Evolutionary conservation across 108 stramenopile species (phyloP).

Genomic region (Cylindrotheca fusiformis): DNA sequence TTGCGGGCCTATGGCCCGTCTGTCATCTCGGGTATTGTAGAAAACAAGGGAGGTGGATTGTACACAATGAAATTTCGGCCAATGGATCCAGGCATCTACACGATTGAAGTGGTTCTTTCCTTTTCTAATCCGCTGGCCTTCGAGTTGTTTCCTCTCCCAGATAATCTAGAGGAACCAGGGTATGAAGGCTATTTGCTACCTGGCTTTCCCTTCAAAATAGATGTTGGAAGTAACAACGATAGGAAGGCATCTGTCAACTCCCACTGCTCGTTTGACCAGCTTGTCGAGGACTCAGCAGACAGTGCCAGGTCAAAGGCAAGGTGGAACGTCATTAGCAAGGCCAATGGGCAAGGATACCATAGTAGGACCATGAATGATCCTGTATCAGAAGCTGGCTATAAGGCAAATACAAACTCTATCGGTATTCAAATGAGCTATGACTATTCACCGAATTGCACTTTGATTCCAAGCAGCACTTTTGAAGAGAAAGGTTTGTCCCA

Average conservation of each 20-base stretch:
- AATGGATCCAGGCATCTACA: constrained; percentile 59
- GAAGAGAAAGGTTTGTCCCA: neutral
- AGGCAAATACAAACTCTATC: constrained; percentile 51
- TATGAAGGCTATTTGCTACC: constrained; percentile 78
- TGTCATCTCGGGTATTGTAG: constrained; percentile 34
- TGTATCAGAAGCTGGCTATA: constrained; percentile 47
- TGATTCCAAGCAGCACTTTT: neutral
- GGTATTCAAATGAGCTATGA: constrained; percentile 53
- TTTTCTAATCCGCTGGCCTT: constrained; percentile 59
- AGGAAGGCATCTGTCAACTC: constrained; percentile 15
- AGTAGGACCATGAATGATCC: constrained; percentile 9
- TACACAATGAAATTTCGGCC: constrained; percentile 42
- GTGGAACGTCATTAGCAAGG: constrained; percentile 18
- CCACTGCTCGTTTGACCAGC: constrained; percentile 29
- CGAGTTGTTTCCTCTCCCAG: constrained; percentile 42
- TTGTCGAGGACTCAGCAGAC: constrained; percentile 17
- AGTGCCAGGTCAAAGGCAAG: constrained; percentile 25
- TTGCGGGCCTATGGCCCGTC: constrained; percentile 74
- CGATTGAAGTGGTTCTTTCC: constrained; percentile 70
- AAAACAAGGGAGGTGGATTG: constrained; percentile 1
- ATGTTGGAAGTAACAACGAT: constrained; percentile 8
- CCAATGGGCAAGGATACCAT: constrained; percentile 21
- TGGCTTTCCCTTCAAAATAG: constrained; percentile 55
- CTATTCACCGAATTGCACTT: constrained; percentile 3
- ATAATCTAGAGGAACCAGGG: constrained; percentile 32